Evolutionary conservation across 257 asterid genomes (phyloP), one percentile per base, ranked within the genome.

Genomic region (Solanum pinnatisectum): DNA sequence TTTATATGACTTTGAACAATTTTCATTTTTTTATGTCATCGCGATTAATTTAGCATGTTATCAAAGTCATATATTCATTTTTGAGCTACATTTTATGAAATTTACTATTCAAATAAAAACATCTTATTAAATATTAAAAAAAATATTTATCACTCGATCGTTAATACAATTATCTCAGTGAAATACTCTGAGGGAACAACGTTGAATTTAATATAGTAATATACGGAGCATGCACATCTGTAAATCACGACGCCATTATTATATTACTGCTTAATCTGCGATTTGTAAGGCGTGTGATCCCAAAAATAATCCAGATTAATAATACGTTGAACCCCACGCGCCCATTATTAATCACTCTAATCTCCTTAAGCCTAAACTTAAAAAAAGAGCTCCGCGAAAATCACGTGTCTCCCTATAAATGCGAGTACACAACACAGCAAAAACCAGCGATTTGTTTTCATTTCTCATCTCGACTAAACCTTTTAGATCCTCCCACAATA

Each of bases 221-320:
- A 76, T 7, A 42, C 8, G 40, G 30, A 82, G 67, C 44, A 82
- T 82, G 85, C 63, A 82, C 32, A 49, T 82, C 86, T 82, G 86
- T 82, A 82, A 32, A 82, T 82, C 86, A 82, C 86, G 70, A 82
- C 44, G 86, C 71, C 70, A 82, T 49, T 82, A 5, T 82, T 82
- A 82, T 32, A 18, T 5, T 49, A 32, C 44, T 82, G 44, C 70
- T 82, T 82, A 85, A 86, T 25, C 74, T 83, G 85, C 79, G 49
- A 85, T 39, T 78, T 35, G 83, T 74, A 32, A 89, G 89, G 91
- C 88, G 88, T 87, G 63, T 84, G 91, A 89, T 89, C 91, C 89
- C 86, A 87, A 87, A 89, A 39, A 46, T 65, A 25, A 63, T 59
- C 60, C 77, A 87, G 83, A 87, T 87, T 83, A 83, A 52, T 5